phyloP scores from a whole-genome alignment of 192 early-diverging fungal species.

The Dimargaris cristalligena region DNA sequence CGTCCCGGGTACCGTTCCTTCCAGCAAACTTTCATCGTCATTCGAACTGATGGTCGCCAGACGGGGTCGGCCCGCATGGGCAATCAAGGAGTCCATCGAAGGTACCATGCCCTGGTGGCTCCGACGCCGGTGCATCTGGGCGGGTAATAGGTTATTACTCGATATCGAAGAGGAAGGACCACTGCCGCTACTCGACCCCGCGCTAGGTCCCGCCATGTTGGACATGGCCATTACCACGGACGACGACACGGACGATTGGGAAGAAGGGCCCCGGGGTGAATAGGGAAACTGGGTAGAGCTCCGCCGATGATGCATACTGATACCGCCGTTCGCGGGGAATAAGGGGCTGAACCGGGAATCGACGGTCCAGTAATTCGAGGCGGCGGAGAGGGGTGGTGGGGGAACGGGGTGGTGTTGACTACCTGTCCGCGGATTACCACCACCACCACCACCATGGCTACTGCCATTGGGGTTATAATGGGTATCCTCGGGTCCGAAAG shows the following conservation, averaged over 20 bases:
- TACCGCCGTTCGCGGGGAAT: background rate
- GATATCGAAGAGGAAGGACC: background rate
- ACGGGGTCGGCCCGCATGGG: too few species aligned
- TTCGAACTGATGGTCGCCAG: too few species aligned
- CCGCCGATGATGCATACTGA: slow-evolving; percentile 8
- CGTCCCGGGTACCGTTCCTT: too few species aligned
- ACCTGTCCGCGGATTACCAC: too few species aligned
- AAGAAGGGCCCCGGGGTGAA: background rate
- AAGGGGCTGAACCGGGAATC: background rate
- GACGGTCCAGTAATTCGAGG: background rate
- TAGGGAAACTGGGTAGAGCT: background rate
- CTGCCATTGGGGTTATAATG: background rate
- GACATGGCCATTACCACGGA: background rate
- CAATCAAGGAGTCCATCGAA: background rate
- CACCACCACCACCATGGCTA: too few species aligned
- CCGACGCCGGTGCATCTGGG: background rate
- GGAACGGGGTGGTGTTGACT: background rate
- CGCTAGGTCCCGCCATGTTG: background rate
- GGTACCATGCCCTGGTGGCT: background rate
- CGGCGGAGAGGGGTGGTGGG: background rate
- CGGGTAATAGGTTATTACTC: background rate
- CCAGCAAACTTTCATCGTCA: too few species aligned
- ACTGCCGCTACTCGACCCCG: background rate
- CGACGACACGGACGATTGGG: background rate
- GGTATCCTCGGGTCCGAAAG: background rate